These are phyloP conservation scores for Debaryomycetaceae sp. DNA, from an alignment of 1,139 yeast genomes.

Conservation along the genomic window DNA sequence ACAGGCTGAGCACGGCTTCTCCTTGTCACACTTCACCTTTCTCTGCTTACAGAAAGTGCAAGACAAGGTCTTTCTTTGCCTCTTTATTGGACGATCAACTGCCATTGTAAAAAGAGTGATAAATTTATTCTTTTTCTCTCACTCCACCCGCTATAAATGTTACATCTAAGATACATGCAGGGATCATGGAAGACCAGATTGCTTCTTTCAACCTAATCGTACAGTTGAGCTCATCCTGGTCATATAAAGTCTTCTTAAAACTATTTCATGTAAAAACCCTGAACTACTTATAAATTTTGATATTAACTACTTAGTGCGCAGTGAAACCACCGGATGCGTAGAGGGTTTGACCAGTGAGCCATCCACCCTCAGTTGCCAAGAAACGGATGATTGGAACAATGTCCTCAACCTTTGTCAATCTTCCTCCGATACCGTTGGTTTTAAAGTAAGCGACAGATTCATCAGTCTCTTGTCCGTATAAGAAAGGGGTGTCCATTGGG, in stretches of 20 bases:
- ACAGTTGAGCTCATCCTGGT: no score
- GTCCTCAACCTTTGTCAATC: conserved; percentile 57
- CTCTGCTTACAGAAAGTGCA: conserved; percentile 27
- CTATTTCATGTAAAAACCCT: no score
- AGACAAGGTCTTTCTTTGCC: conserved; percentile 13
- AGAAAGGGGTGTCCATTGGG: conserved; percentile 71
- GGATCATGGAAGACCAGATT: no score
- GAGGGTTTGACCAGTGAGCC: conserved; percentile 70
- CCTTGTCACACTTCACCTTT: conserved; percentile 29
- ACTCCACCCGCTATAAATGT: no score
- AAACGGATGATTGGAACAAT: conserved; percentile 62
- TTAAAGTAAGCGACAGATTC: conserved; percentile 55
- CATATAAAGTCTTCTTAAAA: no score
- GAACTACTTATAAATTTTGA: no score
- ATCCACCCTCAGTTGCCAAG: conserved; percentile 61
- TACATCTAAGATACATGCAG: no score
- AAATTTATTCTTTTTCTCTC: no score
- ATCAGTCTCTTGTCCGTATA: conserved; percentile 56
- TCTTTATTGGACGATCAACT: background rate
- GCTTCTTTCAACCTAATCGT: no score
- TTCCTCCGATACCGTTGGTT: conserved; percentile 41
- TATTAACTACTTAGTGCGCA: conserved; percentile 31
- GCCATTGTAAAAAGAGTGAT: background rate
- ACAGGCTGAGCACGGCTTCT: conserved; percentile 26
- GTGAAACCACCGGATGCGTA: conserved; percentile 66